Conservation (phyloP, 768 basidiomycete genomes). For the Mycena latifolia region DNA sequence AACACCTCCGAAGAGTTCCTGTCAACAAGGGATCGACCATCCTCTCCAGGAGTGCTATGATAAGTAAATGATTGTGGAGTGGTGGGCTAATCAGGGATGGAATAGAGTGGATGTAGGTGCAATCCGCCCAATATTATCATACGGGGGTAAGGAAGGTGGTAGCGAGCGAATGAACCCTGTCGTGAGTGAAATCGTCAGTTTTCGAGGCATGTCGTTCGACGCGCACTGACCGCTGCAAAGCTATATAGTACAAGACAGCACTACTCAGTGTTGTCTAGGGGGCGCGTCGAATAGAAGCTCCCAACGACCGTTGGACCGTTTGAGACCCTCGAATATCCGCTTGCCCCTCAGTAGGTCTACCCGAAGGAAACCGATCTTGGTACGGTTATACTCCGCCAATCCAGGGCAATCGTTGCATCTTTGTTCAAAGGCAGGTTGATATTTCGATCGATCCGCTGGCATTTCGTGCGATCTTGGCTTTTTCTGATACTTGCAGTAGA, state of each 20-base stretch:
- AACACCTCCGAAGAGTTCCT: slow-evolving; percentile 13
- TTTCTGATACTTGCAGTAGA: slow-evolving; percentile 63
- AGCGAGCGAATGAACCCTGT: slow-evolving; percentile 6
- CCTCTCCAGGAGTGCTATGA: slow-evolving; percentile 17
- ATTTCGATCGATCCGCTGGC: slow-evolving; percentile 40
- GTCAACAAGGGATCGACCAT: slow-evolving; percentile 16
- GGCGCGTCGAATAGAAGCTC: slow-evolving; percentile 26
- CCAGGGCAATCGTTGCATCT: slow-evolving; percentile 60
- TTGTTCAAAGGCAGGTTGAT: slow-evolving; percentile 57
- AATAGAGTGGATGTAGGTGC: slow-evolving; percentile 23
- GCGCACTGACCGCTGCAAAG: slow-evolving; percentile 20
- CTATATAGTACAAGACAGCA: slow-evolving; percentile 20
- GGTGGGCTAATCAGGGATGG: slow-evolving; percentile 8
- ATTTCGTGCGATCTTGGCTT: slow-evolving; percentile 42
- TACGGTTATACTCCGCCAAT: slow-evolving; percentile 51
- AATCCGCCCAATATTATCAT: slow-evolving; percentile 29
- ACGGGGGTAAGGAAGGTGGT: slow-evolving; percentile 21
- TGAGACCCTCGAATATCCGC: slow-evolving; percentile 67
- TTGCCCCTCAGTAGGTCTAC: slow-evolving; percentile 67
- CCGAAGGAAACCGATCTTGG: slow-evolving; percentile 63
- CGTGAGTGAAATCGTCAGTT: slow-evolving; percentile 1
- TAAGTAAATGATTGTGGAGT: slow-evolving; percentile 30
- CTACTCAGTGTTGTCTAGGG: slow-evolving; percentile 1
- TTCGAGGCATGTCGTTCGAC: not conserved
- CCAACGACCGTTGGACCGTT: slow-evolving; percentile 45